These are phyloP conservation scores for Ploettnerulaceae sp. DNA, from an alignment of 2,329 filamentous ascomycete genomes.

Conservation along the genomic window DNA sequence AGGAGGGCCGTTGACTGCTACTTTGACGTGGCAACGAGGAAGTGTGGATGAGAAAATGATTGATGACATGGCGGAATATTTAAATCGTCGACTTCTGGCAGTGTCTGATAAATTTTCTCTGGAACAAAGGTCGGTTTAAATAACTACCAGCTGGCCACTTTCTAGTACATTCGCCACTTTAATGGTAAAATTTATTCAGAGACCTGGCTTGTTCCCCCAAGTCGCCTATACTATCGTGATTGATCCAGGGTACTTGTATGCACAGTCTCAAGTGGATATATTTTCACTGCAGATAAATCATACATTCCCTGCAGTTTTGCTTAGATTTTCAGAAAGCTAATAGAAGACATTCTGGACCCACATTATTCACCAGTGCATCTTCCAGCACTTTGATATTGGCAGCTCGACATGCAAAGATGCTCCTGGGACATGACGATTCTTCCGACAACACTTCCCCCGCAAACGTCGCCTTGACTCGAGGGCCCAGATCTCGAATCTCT, in stretches of 20 bases:
- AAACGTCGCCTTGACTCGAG: background rate
- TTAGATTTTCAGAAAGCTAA: too few species aligned
- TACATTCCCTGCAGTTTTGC: background rate
- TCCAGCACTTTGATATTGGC: background rate
- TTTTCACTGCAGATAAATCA: constrained; percentile 4
- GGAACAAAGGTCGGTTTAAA: too few species aligned
- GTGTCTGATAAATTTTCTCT: background rate
- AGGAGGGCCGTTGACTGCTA: constrained; percentile 2
- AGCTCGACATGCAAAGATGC: constrained; percentile 1
- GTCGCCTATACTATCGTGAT: background rate
- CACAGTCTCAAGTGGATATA: constrained; percentile 3
- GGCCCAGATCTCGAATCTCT: background rate
- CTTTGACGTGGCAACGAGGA: constrained; percentile 1
- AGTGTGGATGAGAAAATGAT: background rate
- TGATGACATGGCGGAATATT: background rate
- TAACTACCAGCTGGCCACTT: too few species aligned
- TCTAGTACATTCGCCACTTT: background rate
- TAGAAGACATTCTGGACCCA: too few species aligned
- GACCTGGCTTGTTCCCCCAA: too few species aligned
- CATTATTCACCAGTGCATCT: background rate
- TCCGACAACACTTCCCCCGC: constrained; percentile 1
- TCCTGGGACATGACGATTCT: constrained; percentile 1
- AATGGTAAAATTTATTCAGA: too few species aligned
- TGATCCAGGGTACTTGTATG: background rate
- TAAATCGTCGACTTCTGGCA: background rate